Evolutionary conservation across 2,329 filamentous ascomycete species (phyloP), one percentile per base, ranked within the genome.

Genomic region (Colletotrichum lentis): DNA sequence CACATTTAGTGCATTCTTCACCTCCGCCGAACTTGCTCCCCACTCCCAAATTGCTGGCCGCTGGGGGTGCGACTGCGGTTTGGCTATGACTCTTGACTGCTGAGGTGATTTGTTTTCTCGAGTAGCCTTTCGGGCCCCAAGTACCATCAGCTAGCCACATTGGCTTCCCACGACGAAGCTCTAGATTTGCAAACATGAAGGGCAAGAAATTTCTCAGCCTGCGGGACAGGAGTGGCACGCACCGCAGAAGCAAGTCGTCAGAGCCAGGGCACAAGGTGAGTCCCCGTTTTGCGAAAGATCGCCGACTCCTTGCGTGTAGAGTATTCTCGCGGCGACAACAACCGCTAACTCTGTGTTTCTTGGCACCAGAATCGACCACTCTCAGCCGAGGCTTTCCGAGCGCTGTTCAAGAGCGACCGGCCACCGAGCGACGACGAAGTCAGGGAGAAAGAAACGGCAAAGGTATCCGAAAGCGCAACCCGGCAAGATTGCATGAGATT

Each of bases 171-270:
- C 47, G 20, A 39, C 64, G 55, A 24, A 57, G 41, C 43, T 31
- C 22, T 11, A 50, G 27, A 31, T 22, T 37, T 60, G 71, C 69
- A 75, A 83, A 72, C 75, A 87, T 87, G 83, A 87, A 85, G 78
- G 79, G 82, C 71, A 88, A 86, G 76, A 88, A 90, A 74, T 89
- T 93, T 76, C 87, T 92, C 69, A 91, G 87, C 77, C 83, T 90
- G 72, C 87, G 90, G 72, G 91, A 92, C 74, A 93, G 87, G 79
- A 84, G 83, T 77, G 82, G 80, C 68, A 72, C 76, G 44, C 84
- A 87, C 72, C 81, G 81, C 66, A 84, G 86, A 68, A 83, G 82
- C 73, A 87, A 85, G 73, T 88, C 86, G 54, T 81, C 82, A 22
- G 85, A 88, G 63, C 82, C 84, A 27, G 77, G 80, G 27, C 82